Percentiles rank a stretch among this genome's conserved stretches.
These are phyloP conservation scores for Cyberlindnera nakhonratchasimensis DNA, from an alignment of 805 yeast species.

Conservation along the genomic window DNA sequence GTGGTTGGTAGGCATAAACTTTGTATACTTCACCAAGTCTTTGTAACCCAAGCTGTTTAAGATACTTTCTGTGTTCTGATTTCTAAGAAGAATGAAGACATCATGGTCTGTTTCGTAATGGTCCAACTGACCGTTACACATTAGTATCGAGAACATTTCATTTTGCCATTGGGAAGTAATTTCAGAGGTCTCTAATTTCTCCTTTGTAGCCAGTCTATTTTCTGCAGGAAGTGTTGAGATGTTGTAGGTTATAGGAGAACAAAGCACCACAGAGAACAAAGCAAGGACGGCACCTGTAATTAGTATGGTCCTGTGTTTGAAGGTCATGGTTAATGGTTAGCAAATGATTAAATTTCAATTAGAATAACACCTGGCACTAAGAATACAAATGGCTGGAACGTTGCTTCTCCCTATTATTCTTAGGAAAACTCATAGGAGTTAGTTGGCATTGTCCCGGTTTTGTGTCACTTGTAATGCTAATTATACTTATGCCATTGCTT, in stretches of 20 bases:
- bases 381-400: too few relatives aligned
- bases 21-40: constrained; percentile 25
- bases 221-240: constrained; percentile 3
- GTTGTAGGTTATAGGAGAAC: constrained; percentile 1
- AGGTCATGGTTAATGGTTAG: too few relatives aligned
- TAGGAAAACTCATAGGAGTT: too few relatives aligned
- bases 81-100: constrained; percentile 29
- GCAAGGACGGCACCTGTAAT: not conserved
- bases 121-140: not conserved
- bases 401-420: too few relatives aligned
- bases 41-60: constrained; percentile 29
- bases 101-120: constrained; percentile 17
- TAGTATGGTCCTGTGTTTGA: too few relatives aligned
- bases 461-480: too few relatives aligned
- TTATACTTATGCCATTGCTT: too few relatives aligned
- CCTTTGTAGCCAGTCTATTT: not conserved
- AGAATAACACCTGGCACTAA: too few relatives aligned
- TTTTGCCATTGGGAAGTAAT: constrained; percentile 6
- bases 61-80: constrained; percentile 23
- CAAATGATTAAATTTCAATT: too few relatives aligned
- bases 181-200: constrained; percentile 6
- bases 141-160: constrained; percentile 10
- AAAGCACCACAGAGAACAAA: not conserved
- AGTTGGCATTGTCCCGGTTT: too few relatives aligned
- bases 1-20: constrained; percentile 19